phyloP scores from a whole-genome alignment of 441 rosid species.

The Rhodomyrtus psidioides region DNA sequence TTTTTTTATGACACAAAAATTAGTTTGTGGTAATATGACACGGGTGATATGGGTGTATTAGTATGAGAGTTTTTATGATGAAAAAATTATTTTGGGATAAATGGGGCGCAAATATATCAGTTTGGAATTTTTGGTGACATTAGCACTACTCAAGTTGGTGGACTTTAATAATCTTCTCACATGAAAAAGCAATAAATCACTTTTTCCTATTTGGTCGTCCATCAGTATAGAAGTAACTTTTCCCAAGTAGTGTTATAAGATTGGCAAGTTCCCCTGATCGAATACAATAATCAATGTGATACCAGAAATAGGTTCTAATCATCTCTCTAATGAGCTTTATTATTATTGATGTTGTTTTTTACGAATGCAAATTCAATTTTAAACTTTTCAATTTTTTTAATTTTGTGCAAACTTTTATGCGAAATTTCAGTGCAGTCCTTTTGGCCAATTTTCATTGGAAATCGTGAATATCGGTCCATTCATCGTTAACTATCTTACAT shows the following conservation, averaged over 20 bases:
- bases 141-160: neutral
- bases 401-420: accelerated
- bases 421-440: neutral
- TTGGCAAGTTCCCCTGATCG: neutral
- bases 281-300: neutral
- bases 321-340: neutral
- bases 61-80: too few species aligned
- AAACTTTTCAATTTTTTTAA: neutral
- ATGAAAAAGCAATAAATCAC: neutral
- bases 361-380: neutral
- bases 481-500: accelerated
- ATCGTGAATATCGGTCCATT: accelerated
- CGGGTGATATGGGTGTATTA: too few species aligned
- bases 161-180: neutral
- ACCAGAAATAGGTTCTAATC: neutral
- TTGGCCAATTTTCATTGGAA: accelerated
- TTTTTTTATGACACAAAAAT: too few species aligned
- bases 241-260: neutral
- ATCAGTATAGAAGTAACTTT: neutral
- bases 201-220: neutral
- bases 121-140: too few species aligned
- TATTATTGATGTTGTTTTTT: too few species aligned
- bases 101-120: too few species aligned
- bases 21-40: too few species aligned
- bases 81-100: too few species aligned